Evolutionary conservation across 768 basidiomycete genomes (phyloP), one percentile per base, ranked within the genome.

Genomic region (Neoboletus brunneissimus): DNA sequence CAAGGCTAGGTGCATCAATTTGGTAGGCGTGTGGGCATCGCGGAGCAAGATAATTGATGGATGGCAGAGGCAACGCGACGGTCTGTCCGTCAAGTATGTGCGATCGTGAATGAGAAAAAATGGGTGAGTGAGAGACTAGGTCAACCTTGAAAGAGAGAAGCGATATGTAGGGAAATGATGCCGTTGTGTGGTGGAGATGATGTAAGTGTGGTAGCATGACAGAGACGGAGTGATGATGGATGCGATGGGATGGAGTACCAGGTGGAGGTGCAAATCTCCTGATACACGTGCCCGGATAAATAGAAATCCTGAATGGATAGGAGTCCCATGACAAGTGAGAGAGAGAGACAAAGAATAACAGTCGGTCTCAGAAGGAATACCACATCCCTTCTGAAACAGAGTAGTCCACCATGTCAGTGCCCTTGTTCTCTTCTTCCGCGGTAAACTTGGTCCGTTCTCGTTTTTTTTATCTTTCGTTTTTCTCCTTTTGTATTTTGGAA

Each of bases 221-320:
- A 51, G 27, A 64, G 51, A 55, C 53, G 45, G 53, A 59, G 56
- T 58, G 52, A 59, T 58, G 48, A 59, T 55, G 55, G 59, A 67
- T 69, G 68, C 57, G 57, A 60, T 55, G 66, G 61, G 63, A 53
- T 45, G 48, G 50, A 63, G 68, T 60, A 65, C 67, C 63, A 53
- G 54, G 35, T 25, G 52, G 64, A 67, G 67, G 62, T 50, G 50
- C 37, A 57, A 20, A 37, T 62, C 69, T 64, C 65, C 63, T 61
- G 61, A 62, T 71, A 67, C 67, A 72, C 61, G 38, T 52, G 56
- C 67, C 62, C 67, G 48, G 68, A 67, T 71, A 71, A 73, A 71
- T 71, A 73, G 57, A 64, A 63, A 60, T 72, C 70, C 65, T 63
- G 61, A 58, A 53, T 68, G 59, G 65, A 65, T 57, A 62, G 43